Percentiles rank a stretch among this genome's conserved stretches.
Evolutionary conservation across 2,329 filamentous ascomycete genomes (phyloP).

Genomic region (Colletotrichum tofieldiae): DNA sequence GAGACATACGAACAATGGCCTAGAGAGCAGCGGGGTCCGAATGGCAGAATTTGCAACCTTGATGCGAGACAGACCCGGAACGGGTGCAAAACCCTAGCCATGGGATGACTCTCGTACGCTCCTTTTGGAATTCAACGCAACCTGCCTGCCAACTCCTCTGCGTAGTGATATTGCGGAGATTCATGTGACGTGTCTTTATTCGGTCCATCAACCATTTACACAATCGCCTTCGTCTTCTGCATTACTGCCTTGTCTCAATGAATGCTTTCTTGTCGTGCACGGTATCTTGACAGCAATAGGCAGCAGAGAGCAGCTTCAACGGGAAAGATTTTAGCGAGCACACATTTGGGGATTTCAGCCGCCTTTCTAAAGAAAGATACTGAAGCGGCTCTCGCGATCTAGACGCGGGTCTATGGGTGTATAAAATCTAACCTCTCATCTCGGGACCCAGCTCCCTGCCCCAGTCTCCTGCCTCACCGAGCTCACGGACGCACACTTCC

Average conservation of each 20-base stretch:
- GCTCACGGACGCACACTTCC: neutral
- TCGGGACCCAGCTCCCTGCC: no score
- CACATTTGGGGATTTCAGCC: no score
- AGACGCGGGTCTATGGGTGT: neutral
- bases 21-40: neutral
- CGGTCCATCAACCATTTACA: neutral
- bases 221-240: neutral
- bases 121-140: neutral
- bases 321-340: no score
- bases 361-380: no score
- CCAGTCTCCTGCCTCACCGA: neutral
- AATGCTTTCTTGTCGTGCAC: neutral
- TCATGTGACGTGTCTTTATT: no score
- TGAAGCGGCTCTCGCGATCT: neutral
- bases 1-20: neutral
- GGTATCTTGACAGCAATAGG: neutral
- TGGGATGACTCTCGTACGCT: neutral
- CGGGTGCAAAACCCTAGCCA: neutral
- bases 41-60: neutral
- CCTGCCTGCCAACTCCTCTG: neutral
- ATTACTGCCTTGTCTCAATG: neutral
- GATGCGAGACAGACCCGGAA: neutral
- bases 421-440: no score
- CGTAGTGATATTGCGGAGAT: neutral
- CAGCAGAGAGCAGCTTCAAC: no score